phyloP scores from a whole-genome alignment of 345 rosid genomes.

The Kernera saxatilis region DNA sequence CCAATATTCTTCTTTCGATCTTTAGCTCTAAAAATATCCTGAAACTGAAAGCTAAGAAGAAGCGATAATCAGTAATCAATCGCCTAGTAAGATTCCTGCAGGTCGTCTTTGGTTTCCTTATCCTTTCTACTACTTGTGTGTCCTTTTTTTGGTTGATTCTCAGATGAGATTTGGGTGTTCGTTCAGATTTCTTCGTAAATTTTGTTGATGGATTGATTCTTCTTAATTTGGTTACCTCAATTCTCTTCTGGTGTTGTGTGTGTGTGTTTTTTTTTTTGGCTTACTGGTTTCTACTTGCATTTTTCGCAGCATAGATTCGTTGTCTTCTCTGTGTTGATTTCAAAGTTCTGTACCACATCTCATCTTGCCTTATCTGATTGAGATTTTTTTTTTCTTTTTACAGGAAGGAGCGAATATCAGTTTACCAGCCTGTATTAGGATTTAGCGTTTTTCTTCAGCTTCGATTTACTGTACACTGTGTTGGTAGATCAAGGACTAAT shows the following conservation, averaged over 20 bases:
- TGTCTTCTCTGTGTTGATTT: not conserved
- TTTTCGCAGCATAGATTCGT: slow-evolving; percentile 6
- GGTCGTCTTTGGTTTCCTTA: not conserved
- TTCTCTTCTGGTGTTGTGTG: not conserved
- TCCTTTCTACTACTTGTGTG: not conserved
- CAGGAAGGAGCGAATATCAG: slow-evolving; percentile 16
- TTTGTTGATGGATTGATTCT: not conserved
- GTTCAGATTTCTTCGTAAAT: not conserved
- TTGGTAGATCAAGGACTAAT: slow-evolving; percentile 4
- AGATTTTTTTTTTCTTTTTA: not conserved
- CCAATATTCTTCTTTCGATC: slow-evolving; percentile 3
- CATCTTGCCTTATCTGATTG: not conserved
- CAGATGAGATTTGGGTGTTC: not conserved
- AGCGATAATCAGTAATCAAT: not conserved
- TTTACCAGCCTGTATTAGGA: not conserved
- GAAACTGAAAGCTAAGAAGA: not conserved
- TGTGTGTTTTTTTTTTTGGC: not conserved
- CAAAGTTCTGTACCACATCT: not conserved
- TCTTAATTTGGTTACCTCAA: not conserved
- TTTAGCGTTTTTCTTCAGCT: not conserved
- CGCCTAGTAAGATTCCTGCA: not conserved
- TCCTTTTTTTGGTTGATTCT: not conserved
- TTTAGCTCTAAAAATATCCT: not conserved
- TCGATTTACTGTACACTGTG: slow-evolving; percentile 5
- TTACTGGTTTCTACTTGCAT: not conserved